Percentiles rank a stretch among this genome's conserved stretches.
Conservation (phyloP, 1,139 yeast genomes). For the Lodderomyces metapsilosis region DNA sequence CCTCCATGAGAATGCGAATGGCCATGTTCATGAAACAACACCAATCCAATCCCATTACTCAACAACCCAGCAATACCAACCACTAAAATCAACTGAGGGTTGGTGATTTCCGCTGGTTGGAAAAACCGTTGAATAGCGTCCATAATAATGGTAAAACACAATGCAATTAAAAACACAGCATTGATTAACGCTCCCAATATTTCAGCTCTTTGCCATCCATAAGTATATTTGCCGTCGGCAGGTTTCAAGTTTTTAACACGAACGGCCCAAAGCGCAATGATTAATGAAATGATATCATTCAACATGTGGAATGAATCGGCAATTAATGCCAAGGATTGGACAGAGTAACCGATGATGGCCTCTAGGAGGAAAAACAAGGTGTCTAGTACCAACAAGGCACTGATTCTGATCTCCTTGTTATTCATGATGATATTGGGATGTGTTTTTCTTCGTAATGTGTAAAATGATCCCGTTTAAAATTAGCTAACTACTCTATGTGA, state of each 20-base stretch:
- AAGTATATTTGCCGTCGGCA: slow-evolving; percentile 86
- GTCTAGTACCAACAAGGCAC: slow-evolving; percentile 71
- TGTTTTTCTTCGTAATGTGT: too few relatives aligned
- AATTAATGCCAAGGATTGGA: slow-evolving; percentile 86
- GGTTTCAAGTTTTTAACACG: slow-evolving; percentile 78
- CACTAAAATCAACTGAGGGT: slow-evolving; percentile 73
- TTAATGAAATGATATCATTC: slow-evolving; percentile 84
- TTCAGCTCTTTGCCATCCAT: slow-evolving; percentile 97
- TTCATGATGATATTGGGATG: slow-evolving; percentile 20
- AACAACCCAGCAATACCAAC: slow-evolving; percentile 84
- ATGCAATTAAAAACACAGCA: slow-evolving; percentile 87
- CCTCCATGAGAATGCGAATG: slow-evolving; percentile 56
- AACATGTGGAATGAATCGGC: slow-evolving; percentile 98
- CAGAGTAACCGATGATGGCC: slow-evolving; percentile 80
- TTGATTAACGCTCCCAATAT: slow-evolving; percentile 90
- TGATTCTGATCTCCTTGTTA: slow-evolving; percentile 72
- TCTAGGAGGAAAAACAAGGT: slow-evolving; percentile 83
- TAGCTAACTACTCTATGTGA: too few relatives aligned
- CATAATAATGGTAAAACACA: slow-evolving; percentile 86
- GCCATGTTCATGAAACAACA: slow-evolving; percentile 90
- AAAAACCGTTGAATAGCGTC: slow-evolving; percentile 91
- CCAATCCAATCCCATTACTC: slow-evolving; percentile 80
- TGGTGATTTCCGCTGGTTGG: slow-evolving; percentile 73
- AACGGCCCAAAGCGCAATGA: slow-evolving; percentile 97
- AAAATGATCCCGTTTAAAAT: too few relatives aligned